These are phyloP conservation scores for Fusarium sp. DNA, from an alignment of 2,329 filamentous ascomycete genomes.

Conservation along the genomic window DNA sequence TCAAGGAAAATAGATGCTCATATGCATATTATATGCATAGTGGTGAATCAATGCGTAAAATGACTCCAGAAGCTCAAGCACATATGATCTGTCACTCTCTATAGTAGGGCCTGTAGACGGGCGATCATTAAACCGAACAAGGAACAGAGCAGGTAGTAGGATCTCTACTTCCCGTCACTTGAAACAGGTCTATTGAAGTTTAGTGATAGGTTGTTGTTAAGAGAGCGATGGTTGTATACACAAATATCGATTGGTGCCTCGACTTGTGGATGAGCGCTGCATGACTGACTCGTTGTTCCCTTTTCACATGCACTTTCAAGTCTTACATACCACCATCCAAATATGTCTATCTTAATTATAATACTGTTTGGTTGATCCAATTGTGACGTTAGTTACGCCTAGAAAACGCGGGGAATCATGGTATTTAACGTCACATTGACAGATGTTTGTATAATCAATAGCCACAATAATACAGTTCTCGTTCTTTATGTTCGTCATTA, in stretches of 20 bases:
- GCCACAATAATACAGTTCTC: not conserved
- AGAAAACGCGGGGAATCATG: not conserved
- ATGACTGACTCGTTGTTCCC: constrained; percentile 8
- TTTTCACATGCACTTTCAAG: not conserved
- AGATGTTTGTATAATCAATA: not conserved
- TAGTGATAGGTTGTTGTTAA: not conserved
- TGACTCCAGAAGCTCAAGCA: not conserved
- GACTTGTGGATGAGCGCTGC: not conserved
- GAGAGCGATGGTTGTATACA: not conserved
- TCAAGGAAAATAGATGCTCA: not conserved
- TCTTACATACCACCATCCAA: not conserved
- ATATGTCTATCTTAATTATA: not conserved
- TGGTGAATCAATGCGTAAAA: not conserved
- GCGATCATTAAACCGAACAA: not conserved
- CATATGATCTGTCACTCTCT: not conserved
- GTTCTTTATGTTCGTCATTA: not conserved
- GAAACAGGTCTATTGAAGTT: not conserved
- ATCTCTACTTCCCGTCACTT: not conserved
- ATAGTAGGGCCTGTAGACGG: not conserved
- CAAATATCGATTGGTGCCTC: not conserved
- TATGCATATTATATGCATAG: not conserved
- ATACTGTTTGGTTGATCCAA: not conserved
- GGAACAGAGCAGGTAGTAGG: not conserved
- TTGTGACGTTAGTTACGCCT: not conserved
- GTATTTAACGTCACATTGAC: not conserved